Percentiles rank a stretch among this genome's conserved stretches.
phyloP scores from a whole-genome alignment of 2,329 filamentous ascomycete genomes.

The Parafenestella ontariensis region DNA sequence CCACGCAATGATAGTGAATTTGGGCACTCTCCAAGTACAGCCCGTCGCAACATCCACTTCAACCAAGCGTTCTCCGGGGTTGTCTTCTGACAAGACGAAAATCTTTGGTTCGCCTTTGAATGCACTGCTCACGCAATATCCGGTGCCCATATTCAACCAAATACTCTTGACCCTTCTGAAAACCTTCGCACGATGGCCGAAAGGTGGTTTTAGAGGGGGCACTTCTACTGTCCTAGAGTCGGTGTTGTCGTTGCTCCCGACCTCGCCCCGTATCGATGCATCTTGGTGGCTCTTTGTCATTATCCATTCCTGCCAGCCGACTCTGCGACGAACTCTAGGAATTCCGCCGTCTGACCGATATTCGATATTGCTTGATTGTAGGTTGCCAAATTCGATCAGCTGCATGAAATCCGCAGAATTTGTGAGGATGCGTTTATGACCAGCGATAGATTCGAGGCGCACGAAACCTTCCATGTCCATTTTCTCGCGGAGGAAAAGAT shows the following conservation, averaged over 20 bases:
- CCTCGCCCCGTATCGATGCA: background rate
- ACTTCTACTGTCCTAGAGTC: background rate
- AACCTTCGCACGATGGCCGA: background rate
- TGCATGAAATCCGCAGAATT: background rate
- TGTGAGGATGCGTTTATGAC: background rate
- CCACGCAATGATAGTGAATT: slow-evolving; percentile 97
- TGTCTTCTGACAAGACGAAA: background rate
- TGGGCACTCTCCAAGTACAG: slow-evolving; percentile 43
- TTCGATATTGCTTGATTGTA: background rate
- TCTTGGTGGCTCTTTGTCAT: background rate
- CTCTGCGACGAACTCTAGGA: background rate
- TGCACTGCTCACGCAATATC: background rate
- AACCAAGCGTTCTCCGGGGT: background rate
- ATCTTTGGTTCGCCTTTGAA: background rate
- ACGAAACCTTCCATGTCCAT: background rate
- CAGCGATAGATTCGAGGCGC: background rate
- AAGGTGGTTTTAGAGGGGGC: no score
- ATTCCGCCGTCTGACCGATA: background rate
- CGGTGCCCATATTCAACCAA: background rate
- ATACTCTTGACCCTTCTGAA: background rate
- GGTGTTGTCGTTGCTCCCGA: background rate
- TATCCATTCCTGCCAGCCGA: background rate
- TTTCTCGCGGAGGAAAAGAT: background rate
- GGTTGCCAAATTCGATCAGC: background rate
- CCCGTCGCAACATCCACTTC: background rate